Conservation (phyloP, 208 protist genomes). For the Trypanosoma platydactyli region DNA sequence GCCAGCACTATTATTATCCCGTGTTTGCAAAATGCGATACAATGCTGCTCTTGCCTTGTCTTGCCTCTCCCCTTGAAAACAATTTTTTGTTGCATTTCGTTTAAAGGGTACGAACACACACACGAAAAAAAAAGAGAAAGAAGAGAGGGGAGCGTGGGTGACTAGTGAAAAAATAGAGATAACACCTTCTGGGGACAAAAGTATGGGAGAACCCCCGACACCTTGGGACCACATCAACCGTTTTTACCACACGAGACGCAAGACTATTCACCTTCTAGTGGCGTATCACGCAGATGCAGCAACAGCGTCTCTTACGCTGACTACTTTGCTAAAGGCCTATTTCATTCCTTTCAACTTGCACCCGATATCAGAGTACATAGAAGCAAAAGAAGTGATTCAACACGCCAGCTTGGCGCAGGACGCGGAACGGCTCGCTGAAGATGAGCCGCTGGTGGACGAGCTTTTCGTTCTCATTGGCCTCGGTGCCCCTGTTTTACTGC, state of each 20-base stretch:
- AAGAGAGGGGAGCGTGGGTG: no score
- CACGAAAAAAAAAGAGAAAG: neutral
- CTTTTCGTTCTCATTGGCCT: constrained; percentile 82
- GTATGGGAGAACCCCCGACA: constrained; percentile 30
- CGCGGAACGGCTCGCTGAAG: constrained; percentile 34
- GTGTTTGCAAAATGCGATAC: no score
- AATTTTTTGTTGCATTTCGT: no score
- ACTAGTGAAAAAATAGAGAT: no score
- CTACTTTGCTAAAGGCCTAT: constrained; percentile 65
- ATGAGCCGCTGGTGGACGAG: constrained; percentile 40
- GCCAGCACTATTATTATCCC: no score
- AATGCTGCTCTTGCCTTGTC: no score
- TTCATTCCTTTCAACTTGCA: constrained; percentile 81
- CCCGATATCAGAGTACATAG: constrained; percentile 64
- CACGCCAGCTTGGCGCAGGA: constrained; percentile 65
- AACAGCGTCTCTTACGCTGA: constrained; percentile 66
- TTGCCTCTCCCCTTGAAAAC: no score
- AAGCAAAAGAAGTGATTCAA: constrained; percentile 48
- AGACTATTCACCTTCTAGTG: constrained; percentile 69
- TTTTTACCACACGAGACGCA: constrained; percentile 65
- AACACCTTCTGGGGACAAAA: neutral
- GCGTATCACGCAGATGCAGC: constrained; percentile 77
- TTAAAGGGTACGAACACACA: no score
- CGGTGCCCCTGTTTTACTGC: constrained; percentile 54
- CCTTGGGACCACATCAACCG: constrained; percentile 65